These are phyloP conservation scores for Populus nigra DNA, from an alignment of 345 rosid species.

Conservation along the genomic window DNA sequence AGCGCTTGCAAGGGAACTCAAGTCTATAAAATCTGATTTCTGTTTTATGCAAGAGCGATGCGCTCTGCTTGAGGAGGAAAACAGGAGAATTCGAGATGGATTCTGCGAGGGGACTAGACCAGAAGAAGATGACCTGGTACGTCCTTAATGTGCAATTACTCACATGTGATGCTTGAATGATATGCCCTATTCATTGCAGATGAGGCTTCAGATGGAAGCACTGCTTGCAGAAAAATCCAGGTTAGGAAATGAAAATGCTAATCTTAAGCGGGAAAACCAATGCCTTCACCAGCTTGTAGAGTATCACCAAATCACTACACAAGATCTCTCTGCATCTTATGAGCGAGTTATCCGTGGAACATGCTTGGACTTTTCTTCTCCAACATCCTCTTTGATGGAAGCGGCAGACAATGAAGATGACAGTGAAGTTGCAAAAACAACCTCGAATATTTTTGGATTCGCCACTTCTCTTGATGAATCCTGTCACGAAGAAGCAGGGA, in stretches of 20 bases:
- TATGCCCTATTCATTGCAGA: slow-evolving; percentile 33
- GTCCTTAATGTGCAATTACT: neutral
- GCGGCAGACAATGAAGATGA: slow-evolving; percentile 23
- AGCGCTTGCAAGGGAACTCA: slow-evolving; percentile 74
- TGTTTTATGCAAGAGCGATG: slow-evolving; percentile 76
- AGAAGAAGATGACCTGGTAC: slow-evolving; percentile 94
- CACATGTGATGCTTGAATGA: neutral
- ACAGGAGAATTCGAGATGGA: slow-evolving; percentile 79
- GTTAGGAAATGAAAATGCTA: slow-evolving; percentile 79
- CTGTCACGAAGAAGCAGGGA: slow-evolving; percentile 36
- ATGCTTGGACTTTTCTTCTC: slow-evolving; percentile 81
- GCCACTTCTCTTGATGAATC: slow-evolving; percentile 44
- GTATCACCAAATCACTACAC: slow-evolving; percentile 79
- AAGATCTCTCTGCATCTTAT: slow-evolving; percentile 73
- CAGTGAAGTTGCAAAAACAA: slow-evolving; percentile 11
- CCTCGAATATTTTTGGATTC: slow-evolving; percentile 15
- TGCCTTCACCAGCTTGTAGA: slow-evolving; percentile 84
- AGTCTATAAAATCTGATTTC: slow-evolving; percentile 64
- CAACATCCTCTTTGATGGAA: slow-evolving; percentile 25
- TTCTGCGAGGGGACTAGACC: slow-evolving; percentile 63
- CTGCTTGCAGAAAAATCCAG: slow-evolving; percentile 86
- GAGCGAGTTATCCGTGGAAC: slow-evolving; percentile 61
- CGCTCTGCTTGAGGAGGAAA: slow-evolving; percentile 75
- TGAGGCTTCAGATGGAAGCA: slow-evolving; percentile 91
- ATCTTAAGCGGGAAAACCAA: slow-evolving; percentile 73